Base-by-base conservation (phyloP, 371 early-diverging fungal species). In the Rhizomucor miehei region DNA sequence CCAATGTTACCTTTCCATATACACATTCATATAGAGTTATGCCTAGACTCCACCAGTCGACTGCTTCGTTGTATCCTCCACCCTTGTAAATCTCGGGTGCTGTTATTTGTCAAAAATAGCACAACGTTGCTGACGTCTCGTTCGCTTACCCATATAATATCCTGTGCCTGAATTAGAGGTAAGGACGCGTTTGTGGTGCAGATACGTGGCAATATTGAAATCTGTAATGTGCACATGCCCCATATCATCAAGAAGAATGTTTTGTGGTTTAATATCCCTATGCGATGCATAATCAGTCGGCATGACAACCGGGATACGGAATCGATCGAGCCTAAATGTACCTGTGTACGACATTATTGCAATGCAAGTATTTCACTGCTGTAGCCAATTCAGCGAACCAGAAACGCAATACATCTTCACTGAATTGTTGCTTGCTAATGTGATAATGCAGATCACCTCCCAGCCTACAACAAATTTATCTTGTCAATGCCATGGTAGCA, bases 41-140 rank as follows among this genome's bases (percentile, higher is more conserved):
- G 0, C 95, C 98, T n/a, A 95, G 56, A 10, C 89, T 80, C 98
- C 98, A 98, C 89, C 94, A 93, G 68, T 98, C 93, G 13, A 90
- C 84, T 3, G 84, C 77, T 57, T 80, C 77, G 37, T 77, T 79
- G 61, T 94, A 93, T 3, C 90, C 90, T 9, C 80, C 77, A 8
- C 80, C 75, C 40, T 71, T 71, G 52, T 89, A 87, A 2, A 93
- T 75, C 59, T 93, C 94, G 1, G 94, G 94, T 3, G 94, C 93
- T 86, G 43, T 12, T 16, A 63, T 60, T 24, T 48, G 43, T 36
- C 49, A 43, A 41, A 51, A 60, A 10, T 39, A 37, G 44, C 9
- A 48, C 20, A 24, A 44, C 25, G 37, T 3, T 14, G 24, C 17
- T 8, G 12, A 35, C 10, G 34, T 45, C 39, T 10, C 0, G 20